Conservation (phyloP, 495 filamentous ascomycete species). For the Podospora anserina region DNA sequence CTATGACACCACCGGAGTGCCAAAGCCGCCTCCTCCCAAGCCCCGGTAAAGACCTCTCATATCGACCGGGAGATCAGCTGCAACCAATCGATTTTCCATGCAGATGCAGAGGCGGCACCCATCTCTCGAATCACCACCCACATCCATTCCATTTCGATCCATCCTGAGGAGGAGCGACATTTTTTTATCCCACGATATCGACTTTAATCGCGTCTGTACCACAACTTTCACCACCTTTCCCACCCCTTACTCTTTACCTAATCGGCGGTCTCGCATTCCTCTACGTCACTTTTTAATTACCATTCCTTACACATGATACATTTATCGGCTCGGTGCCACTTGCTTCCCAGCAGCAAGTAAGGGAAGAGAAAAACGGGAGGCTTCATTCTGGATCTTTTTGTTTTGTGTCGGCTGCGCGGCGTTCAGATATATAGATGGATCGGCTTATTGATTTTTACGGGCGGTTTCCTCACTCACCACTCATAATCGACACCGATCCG, state of each 20-base stretch:
- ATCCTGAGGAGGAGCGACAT: constrained; percentile 12
- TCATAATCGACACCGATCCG: constrained; percentile 17
- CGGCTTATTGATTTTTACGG: constrained; percentile 16
- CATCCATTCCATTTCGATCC: constrained; percentile 8
- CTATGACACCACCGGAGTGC: constrained; percentile 55
- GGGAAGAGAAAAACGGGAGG: constrained; percentile 18
- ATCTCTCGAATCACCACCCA: neutral
- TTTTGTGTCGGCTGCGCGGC: constrained; percentile 33
- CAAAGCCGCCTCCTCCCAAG: constrained; percentile 55
- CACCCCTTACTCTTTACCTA: constrained; percentile 5
- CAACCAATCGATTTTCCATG: constrained; percentile 11
- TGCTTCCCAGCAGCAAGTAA: constrained; percentile 39
- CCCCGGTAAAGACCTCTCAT: constrained; percentile 40
- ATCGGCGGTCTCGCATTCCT: constrained; percentile 29
- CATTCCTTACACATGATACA: constrained; percentile 37
- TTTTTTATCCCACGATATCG: constrained; percentile 18
- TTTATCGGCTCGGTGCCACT: constrained; percentile 40
- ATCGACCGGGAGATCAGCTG: constrained; percentile 2
- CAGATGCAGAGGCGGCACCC: constrained; percentile 6
- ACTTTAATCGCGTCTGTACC: constrained; percentile 33
- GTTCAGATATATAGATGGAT: constrained; percentile 37
- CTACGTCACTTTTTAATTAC: constrained; percentile 44
- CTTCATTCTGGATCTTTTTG: constrained; percentile 25
- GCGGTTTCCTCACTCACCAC: constrained; percentile 13
- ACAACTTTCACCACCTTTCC: constrained; percentile 17